Evolutionary conservation across 331 rosid genomes (phyloP).

Genomic region (Rhamnella rubrinervis): DNA sequence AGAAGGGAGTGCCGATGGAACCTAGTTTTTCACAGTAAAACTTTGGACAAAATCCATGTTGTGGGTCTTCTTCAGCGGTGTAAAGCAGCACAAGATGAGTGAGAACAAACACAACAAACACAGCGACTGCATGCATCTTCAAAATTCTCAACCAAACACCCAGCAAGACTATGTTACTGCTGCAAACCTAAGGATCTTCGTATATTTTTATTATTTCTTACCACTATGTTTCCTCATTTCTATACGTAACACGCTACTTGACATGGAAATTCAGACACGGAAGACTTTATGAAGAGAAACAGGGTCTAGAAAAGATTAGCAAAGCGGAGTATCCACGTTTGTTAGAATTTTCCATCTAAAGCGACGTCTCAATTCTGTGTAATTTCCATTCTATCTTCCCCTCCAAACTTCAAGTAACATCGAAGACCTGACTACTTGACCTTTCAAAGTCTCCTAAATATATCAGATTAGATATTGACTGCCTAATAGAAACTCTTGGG

Average conservation of each 20-base stretch:
- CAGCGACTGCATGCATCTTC: slow-evolving; percentile 22
- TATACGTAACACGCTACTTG: too few relatives aligned
- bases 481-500: neutral
- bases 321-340: too few relatives aligned
- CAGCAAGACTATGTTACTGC: too few relatives aligned
- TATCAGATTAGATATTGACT: neutral
- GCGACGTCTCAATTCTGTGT: too few relatives aligned
- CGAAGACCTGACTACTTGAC: slow-evolving; percentile 1
- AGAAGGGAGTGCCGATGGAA: slow-evolving; percentile 12
- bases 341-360: too few relatives aligned
- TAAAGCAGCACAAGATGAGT: slow-evolving; percentile 2
- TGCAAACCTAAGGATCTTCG: neutral
- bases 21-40: fast-evolving
- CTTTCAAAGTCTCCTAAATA: slow-evolving; percentile 8
- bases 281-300: too few relatives aligned
- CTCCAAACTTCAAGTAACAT: too few relatives aligned
- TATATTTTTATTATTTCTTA: too few relatives aligned
- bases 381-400: too few relatives aligned
- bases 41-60: neutral
- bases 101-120: slow-evolving; percentile 15
- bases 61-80: neutral
- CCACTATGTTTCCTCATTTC: too few relatives aligned
- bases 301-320: too few relatives aligned
- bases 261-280: too few relatives aligned
- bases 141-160: neutral